Evolutionary conservation across 2,329 filamentous ascomycete species (phyloP), one percentile per base, ranked within the genome.

Genomic region (Penicillium sp.): DNA sequence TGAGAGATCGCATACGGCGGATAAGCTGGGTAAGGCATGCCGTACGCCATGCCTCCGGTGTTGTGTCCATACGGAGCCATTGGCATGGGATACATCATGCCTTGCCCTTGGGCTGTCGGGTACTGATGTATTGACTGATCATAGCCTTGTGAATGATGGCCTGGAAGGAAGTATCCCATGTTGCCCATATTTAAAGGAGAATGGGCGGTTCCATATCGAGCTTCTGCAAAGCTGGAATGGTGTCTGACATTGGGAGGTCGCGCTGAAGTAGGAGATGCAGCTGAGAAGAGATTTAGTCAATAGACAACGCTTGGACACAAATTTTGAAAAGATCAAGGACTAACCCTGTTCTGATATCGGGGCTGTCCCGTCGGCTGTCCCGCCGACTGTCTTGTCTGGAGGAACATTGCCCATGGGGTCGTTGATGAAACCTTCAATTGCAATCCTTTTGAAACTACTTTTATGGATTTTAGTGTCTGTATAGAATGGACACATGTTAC

Each of bases 51-150:
- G 21, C 59, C 62, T 17, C 62, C 64, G 6, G 61, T 36, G 19
- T 49, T 53, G 36, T 60, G 61, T 9, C 64, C 64, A 23, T 66
- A 73, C 33, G 64, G 65, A n/a, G 65, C 58, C 52, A 70, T 60
- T 15, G 69, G 67, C 41, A 73, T 61, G 21, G 69, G 65, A 54
- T 75, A 75, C 29, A 73, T 53, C 23, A 70, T 54, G 7, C 68
- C 69, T 38, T 70, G 69, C 7, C 63, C 54, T 33, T 69, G 67
- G 29, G 58, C 44, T 17, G 27, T 31, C 17, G 68, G 44, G 27
- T 69, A 73, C 42, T 68, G 68, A 39, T 69, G 70, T 15, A 68
- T 61, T 39, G 69, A 63, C 38, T 63, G 58, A 49, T 64, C 62
- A 33, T 70, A 61, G 15, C 25, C 25, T 23, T 66, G 66, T 17